Base-by-base conservation (phyloP, 306 rosid species). In the Begonia loranthoides region DNA sequence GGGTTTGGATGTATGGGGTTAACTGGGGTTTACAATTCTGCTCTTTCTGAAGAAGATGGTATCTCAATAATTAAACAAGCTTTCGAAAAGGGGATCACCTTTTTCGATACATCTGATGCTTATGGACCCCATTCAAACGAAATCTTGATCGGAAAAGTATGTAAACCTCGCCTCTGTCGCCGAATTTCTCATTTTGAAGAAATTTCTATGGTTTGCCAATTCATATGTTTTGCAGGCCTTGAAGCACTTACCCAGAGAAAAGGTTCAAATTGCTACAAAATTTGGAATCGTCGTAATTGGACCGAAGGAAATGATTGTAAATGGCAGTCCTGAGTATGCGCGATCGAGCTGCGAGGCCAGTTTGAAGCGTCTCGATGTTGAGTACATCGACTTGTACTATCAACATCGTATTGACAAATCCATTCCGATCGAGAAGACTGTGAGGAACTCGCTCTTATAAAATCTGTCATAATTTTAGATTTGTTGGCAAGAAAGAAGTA, bases 301-400 rank as follows among this genome's bases (percentile, higher is more conserved):
- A 36, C 2, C 45, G 38, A 8, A 19, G 12, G 48, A 56, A 2
- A 57, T 76, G 38, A 12, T 45, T 22, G 80, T 89, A 6, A 78
- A 70, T 0, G 97, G 97, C 41, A 77, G 69, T n/a, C 95, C 97
- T 15, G 79, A 82, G 41, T 89, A 89, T 64, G 90, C 76, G 22
- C 71, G 97, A 15, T 67, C 78, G n/a, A 77, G 85, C 50, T 76
- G 90, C 39, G 90, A 79, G 75, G 75, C 67, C 52, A 89, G 97
- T 47, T 78, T 89, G 16, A 73, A 70, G 50, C 82, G 94, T 17
- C 97, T 89, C 22, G 87, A 63, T 9, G 72, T 89, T 0, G 74
- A 76, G 13, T 85, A 68, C 73, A 89, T 85, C n/a, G 95, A 89
- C 62, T 83, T 89, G 41, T 85, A 79, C 59, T 85, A 84, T 62